phyloP scores from a whole-genome alignment of 148 eudicot genomes.

The Bassia scoparia region DNA sequence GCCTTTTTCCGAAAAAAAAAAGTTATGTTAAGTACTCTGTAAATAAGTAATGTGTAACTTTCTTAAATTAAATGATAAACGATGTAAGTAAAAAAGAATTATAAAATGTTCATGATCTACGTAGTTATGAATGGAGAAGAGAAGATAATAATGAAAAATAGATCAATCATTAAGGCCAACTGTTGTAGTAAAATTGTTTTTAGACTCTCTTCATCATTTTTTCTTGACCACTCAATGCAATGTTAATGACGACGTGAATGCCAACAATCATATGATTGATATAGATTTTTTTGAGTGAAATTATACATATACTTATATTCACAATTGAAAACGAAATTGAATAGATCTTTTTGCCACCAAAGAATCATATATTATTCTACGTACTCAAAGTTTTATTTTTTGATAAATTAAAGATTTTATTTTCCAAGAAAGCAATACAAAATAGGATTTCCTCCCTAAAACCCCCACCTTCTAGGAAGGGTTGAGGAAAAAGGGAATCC shows the following conservation, averaged over 20 bases:
- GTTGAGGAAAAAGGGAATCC: too few species aligned
- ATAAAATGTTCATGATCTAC: not conserved
- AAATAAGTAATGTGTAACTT: too few species aligned
- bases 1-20: too few species aligned
- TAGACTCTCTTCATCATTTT: slow-evolving; percentile 21
- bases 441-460: too few species aligned
- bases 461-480: too few species aligned
- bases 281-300: not conserved
- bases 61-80: too few species aligned
- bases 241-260: slow-evolving; percentile 22
- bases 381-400: too few species aligned
- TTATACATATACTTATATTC: not conserved
- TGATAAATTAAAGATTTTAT: too few species aligned
- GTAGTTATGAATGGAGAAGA: not conserved
- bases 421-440: too few species aligned
- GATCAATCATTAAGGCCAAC: slow-evolving; percentile 19
- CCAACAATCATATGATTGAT: slow-evolving; percentile 19
- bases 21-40: too few species aligned
- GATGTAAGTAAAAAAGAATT: too few species aligned
- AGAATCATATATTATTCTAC: too few species aligned
- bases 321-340: not conserved
- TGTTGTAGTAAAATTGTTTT: slow-evolving; percentile 16
- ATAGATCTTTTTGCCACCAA: not conserved
- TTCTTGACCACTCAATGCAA: slow-evolving; percentile 30
- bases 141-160: slow-evolving; percentile 7